Evolutionary conservation across 441 rosid species (phyloP), one percentile per base, ranked within the genome.

Genomic region (Bruguiera hainesii): DNA sequence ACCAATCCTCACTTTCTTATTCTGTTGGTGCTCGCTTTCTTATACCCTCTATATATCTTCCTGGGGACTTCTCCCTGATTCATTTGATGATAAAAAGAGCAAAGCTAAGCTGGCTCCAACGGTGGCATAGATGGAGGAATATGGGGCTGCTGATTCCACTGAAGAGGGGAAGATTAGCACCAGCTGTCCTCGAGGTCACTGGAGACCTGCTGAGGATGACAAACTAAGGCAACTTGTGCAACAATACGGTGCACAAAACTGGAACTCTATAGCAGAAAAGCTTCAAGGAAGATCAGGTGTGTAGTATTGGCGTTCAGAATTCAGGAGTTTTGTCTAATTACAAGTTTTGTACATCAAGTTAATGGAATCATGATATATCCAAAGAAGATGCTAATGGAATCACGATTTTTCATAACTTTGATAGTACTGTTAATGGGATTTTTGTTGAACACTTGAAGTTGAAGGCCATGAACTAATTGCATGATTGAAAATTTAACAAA

Each of bases 161-260:
- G 85, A 82, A 42, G 88, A 86, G 51, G 80, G 67, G 0, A 82
- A 68, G 71, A 80, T 60, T 29, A 53, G 55, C 30, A 7, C 63
- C 39, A 23, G 70, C 46, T 86, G 86, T 67, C 76, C 88, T 20
- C 86, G 99, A 81, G 99, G 99, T 15, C 99, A 94, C 60, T 94
- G 99, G 99, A 83, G 96, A 69, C 93, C 98, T 0, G 90, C 90
- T 51, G 99, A 94, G 70, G 99, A 94, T 78, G 84, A 86, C 31
- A 84, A 82, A 73, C 98, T 94, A 28, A 82, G 76, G 73, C 96
- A 87, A 61, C 96, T 94, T 69, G 99, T 94, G 19, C 78, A 89
- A n/a, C 79, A 82, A 64, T 85, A 81, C 35, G 99, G 98, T 31
- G 93, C 99, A 42, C 96, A 90, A 73, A 91, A 94, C 69, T 94